Evolutionary conservation across 148 eudicot genomes (phyloP).

Genomic region (Salicornia ramosissima): DNA sequence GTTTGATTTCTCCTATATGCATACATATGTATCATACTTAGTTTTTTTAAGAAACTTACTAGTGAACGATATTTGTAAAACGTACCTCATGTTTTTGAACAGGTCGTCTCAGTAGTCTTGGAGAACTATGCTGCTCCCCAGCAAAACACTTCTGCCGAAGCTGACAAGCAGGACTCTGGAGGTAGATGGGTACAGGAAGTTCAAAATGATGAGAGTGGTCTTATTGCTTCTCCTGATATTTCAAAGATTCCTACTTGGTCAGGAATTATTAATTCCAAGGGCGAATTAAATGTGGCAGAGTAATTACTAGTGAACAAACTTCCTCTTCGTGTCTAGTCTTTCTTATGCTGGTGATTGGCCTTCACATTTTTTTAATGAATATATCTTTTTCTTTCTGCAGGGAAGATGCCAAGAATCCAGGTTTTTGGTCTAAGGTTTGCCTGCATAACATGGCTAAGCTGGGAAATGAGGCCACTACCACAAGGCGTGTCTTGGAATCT

Average conservation of each 20-base stretch:
- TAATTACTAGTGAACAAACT: conserved; percentile 28
- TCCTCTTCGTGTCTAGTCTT: not conserved
- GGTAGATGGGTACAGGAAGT: conserved; percentile 65
- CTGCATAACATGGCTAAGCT: conserved; percentile 79
- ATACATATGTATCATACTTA: not conserved
- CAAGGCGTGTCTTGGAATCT: conserved; percentile 83
- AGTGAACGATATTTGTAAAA: not conserved
- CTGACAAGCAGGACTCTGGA: conserved; percentile 23
- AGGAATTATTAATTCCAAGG: conserved; percentile 60
- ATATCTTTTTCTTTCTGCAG: conserved; percentile 32
- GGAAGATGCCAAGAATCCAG: conserved; percentile 67
- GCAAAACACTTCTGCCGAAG: conserved; percentile 25
- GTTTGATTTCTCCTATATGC: not conserved
- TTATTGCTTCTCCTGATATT: conserved; percentile 40
- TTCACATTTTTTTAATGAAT: not conserved
- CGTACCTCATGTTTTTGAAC: conserved; percentile 15
- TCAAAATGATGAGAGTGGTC: conserved; percentile 45
- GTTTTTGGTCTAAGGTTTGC: conserved; percentile 95
- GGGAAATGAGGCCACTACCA: conserved; percentile 78
- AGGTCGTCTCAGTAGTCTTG: conserved; percentile 84
- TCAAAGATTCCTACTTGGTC: conserved; percentile 69
- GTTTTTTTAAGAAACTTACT: not conserved
- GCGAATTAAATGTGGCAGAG: conserved; percentile 66
- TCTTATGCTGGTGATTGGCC: not conserved
- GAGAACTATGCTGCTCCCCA: conserved; percentile 60